These are phyloP conservation scores for Tuber microsphaerosporum DNA, from an alignment of 495 filamentous ascomycete genomes.

Conservation along the genomic window DNA sequence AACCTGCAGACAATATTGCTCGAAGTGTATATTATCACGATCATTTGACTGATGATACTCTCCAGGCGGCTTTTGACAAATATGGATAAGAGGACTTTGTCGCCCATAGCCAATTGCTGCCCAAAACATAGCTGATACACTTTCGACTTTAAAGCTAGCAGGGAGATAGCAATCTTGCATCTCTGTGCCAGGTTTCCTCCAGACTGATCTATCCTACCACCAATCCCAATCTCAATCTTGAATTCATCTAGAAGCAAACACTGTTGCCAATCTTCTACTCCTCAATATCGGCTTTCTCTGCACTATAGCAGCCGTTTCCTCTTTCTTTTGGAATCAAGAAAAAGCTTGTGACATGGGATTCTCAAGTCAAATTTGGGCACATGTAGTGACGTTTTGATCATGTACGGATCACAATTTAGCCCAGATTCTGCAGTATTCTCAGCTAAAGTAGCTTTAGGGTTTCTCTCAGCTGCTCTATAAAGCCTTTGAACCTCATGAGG, in stretches of 20 bases:
- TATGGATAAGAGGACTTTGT: not conserved
- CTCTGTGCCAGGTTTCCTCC: not conserved
- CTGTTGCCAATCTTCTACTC: not conserved
- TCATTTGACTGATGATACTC: not conserved
- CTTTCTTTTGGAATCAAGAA: not conserved
- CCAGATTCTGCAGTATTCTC: slow-evolving; percentile 1
- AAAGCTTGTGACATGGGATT: slow-evolving; percentile 2
- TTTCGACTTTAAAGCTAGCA: slow-evolving; percentile 3
- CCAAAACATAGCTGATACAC: not conserved
- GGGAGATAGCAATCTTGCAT: slow-evolving; percentile 1
- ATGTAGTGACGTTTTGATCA: not conserved
- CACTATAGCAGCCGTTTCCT: not conserved
- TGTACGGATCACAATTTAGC: not conserved
- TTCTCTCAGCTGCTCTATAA: not conserved
- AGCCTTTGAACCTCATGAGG: not conserved
- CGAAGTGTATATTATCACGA: not conserved
- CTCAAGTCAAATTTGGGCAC: slow-evolving; percentile 3
- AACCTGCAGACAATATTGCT: slow-evolving; percentile 2
- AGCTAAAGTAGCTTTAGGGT: not conserved
- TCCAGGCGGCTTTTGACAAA: not conserved
- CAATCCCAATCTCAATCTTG: slow-evolving; percentile 2
- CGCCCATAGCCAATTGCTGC: not conserved
- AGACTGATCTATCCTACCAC: not conserved
- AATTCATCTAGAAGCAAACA: not conserved
- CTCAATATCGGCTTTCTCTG: not conserved